These are phyloP conservation scores for Mycena rebaudengoi DNA, from an alignment of 768 basidiomycete species.

Conservation along the genomic window DNA sequence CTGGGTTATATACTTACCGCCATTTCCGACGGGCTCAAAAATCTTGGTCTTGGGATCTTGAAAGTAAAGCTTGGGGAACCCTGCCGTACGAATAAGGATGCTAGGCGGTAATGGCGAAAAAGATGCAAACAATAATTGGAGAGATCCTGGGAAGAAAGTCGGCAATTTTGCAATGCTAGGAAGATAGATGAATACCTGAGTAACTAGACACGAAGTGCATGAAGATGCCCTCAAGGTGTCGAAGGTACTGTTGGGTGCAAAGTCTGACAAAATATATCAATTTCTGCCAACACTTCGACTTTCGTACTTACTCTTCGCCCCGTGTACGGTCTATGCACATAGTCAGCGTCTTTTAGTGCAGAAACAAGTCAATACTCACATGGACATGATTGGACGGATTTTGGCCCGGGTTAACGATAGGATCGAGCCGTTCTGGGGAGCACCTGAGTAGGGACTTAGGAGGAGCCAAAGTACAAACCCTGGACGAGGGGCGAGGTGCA, in stretches of 20 bases:
- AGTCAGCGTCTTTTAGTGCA: too few species aligned
- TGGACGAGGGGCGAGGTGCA: constrained; percentile 50
- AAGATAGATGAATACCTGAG: constrained; percentile 31
- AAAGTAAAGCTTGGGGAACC: constrained; percentile 54
- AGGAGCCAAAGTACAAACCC: constrained; percentile 38
- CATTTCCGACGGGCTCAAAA: constrained; percentile 48
- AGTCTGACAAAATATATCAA: constrained; percentile 35
- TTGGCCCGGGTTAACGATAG: constrained; percentile 44
- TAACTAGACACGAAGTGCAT: constrained; percentile 49
- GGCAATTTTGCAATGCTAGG: not conserved
- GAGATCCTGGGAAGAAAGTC: constrained; percentile 36
- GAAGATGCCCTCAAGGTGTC: constrained; percentile 43
- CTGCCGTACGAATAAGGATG: too few species aligned
- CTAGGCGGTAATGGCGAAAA: too few species aligned
- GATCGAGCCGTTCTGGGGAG: constrained; percentile 48
- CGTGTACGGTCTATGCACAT: too few species aligned
- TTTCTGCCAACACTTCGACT: too few species aligned
- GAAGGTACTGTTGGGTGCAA: constrained; percentile 43
- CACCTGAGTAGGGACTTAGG: not conserved
- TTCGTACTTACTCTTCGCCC: too few species aligned
- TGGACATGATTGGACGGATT: constrained; percentile 51
- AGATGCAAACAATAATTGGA: constrained; percentile 56
- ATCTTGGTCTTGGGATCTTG: constrained; percentile 46
- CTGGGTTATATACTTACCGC: constrained; percentile 24
- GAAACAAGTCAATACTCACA: constrained; percentile 29